phyloP scores from a whole-genome alignment of 306 rosid species.

The Morella rubra region DNA sequence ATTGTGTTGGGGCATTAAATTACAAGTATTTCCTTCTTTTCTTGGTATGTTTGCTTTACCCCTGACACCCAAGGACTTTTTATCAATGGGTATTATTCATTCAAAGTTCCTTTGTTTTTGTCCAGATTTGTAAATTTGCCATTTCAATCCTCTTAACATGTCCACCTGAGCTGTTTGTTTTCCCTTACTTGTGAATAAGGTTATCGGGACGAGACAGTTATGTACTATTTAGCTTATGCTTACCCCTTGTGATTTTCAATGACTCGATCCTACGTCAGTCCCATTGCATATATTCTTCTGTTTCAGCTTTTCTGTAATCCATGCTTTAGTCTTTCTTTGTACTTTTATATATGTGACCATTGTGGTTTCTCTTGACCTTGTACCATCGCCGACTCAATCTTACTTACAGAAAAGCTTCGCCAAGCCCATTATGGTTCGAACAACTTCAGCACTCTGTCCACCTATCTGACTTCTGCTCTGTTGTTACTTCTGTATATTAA shows the following conservation, averaged over 20 bases:
- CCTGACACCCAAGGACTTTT: conserved; percentile 7
- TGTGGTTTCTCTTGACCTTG: neutral
- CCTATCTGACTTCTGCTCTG: neutral
- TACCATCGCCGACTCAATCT: neutral
- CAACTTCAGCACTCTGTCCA: neutral
- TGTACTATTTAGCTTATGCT: neutral
- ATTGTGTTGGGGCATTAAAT: conserved; percentile 95
- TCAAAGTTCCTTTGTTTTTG: neutral
- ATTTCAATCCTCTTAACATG: conserved; percentile 10
- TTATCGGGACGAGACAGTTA: neutral
- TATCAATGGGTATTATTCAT: neutral
- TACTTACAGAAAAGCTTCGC: neutral
- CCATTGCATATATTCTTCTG: neutral
- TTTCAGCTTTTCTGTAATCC: neutral
- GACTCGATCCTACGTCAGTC: neutral
- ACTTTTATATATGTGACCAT: neutral
- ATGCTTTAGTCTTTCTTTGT: neutral
- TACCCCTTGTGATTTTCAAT: neutral
- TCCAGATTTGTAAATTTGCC: conserved; percentile 18
- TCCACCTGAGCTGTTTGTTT: neutral
- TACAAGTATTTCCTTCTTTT: conserved; percentile 93
- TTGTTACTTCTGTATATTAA: neutral
- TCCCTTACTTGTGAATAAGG: neutral
- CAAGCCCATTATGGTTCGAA: neutral
- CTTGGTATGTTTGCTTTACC: conserved; percentile 61